Evolutionary conservation across 805 yeast genomes (phyloP).

Genomic region (Zygosaccharomyces lentus): DNA sequence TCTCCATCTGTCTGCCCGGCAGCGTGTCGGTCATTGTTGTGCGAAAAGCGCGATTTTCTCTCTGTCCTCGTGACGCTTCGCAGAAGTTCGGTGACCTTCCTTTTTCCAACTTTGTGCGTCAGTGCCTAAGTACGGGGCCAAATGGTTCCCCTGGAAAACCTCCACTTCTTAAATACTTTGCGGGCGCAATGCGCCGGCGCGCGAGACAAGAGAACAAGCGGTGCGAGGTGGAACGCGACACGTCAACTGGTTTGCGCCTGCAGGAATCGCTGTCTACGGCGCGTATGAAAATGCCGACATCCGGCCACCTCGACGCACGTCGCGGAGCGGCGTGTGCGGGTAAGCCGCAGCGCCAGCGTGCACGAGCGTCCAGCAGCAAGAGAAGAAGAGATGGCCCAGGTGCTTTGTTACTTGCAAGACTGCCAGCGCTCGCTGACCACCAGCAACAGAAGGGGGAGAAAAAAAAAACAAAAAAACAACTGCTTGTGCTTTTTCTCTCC

Average conservation of each 20-base stretch:
- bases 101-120: background rate
- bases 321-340: background rate
- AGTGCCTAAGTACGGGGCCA: constrained; percentile 6
- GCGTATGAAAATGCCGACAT: background rate
- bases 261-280: constrained; percentile 5
- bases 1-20: constrained; percentile 16
- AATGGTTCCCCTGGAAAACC: constrained; percentile 6
- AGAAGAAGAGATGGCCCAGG: no score
- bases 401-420: no score
- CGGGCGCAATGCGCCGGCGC: constrained; percentile 2
- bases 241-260: constrained; percentile 6
- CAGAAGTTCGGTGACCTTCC: constrained; percentile 9
- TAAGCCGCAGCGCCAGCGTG: background rate
- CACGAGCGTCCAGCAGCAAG: background rate
- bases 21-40: constrained; percentile 8
- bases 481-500: no score
- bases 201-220: constrained; percentile 1
- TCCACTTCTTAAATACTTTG: constrained; percentile 8
- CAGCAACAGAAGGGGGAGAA: no score
- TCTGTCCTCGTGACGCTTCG: constrained; percentile 1
- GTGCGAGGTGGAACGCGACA: constrained; percentile 4
- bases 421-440: no score
- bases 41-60: constrained; percentile 7
- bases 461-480: no score
- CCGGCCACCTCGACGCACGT: constrained; percentile 1